These are phyloP conservation scores for Pyricularia sp. DNA, from an alignment of 2,329 filamentous ascomycete genomes.

Conservation along the genomic window DNA sequence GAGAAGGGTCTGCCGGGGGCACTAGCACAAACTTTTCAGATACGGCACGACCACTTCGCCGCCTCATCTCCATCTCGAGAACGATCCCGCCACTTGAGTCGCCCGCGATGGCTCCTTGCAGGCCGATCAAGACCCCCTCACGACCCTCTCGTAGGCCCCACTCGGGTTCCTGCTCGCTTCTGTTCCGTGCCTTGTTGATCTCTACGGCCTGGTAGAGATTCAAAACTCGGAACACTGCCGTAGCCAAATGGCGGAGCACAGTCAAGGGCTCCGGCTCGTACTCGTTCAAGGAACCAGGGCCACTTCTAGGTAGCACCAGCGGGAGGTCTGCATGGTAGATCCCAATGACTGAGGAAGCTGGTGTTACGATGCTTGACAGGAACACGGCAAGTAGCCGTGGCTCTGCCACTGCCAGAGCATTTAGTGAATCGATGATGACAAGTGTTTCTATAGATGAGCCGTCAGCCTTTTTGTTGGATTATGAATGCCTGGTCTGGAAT, in stretches of 20 bases:
- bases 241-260: slow-evolving; percentile 73
- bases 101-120: slow-evolving; percentile 22
- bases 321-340: slow-evolving; percentile 77
- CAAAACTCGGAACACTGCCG: slow-evolving; percentile 62
- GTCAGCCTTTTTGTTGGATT: slow-evolving; percentile 6
- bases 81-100: slow-evolving; percentile 38
- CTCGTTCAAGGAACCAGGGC: slow-evolving; percentile 21
- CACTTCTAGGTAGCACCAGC: slow-evolving; percentile 27
- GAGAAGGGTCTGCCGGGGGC: slow-evolving; percentile 13
- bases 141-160: slow-evolving; percentile 67
- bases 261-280: slow-evolving; percentile 59
- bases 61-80: slow-evolving; percentile 72
- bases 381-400: slow-evolving; percentile 51
- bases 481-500: neutral
- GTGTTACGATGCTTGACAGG: slow-evolving; percentile 54
- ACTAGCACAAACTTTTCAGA: slow-evolving; percentile 49
- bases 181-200: slow-evolving; percentile 60
- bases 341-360: slow-evolving; percentile 58
- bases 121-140: slow-evolving; percentile 65
- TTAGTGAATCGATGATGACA: slow-evolving; percentile 68
- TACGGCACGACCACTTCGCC: slow-evolving; percentile 69
- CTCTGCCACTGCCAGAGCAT: slow-evolving; percentile 44
- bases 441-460: slow-evolving; percentile 44
- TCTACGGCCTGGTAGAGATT: slow-evolving; percentile 64
- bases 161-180: slow-evolving; percentile 59